Percentiles rank a stretch among this genome's conserved stretches.
Conservation (phyloP, 257 asterid genomes). For the Eustoma russellianum region DNA sequence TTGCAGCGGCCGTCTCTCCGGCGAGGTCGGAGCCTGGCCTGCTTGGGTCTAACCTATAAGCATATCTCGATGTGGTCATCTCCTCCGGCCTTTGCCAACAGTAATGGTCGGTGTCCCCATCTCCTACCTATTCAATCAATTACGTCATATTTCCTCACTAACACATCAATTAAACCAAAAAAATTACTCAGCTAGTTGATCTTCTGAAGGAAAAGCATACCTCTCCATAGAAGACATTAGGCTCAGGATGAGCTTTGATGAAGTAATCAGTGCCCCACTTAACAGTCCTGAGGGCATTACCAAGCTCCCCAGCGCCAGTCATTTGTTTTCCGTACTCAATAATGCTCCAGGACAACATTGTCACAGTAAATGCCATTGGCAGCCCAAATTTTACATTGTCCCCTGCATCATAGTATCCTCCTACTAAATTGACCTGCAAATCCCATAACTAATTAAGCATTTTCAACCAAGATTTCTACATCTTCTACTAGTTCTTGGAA, state of each 20-base stretch:
- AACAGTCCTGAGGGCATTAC: constrained; percentile 71
- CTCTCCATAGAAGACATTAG: constrained; percentile 87
- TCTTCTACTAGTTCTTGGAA: not conserved
- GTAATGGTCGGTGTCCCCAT: constrained; percentile 83
- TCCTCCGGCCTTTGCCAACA: too few species aligned
- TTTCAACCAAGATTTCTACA: too few species aligned
- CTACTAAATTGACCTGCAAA: constrained; percentile 84
- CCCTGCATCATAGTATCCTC: constrained; percentile 99
- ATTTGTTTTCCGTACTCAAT: constrained; percentile 78
- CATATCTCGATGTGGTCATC: constrained; percentile 89
- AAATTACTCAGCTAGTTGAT: too few species aligned
- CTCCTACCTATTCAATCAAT: too few species aligned
- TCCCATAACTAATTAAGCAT: too few species aligned
- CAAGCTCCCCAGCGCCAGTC: constrained; percentile 69
- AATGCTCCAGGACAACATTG: constrained; percentile 78
- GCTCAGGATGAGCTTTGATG: constrained; percentile 89
- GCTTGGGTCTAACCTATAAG: constrained; percentile 61
- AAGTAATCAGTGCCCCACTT: constrained; percentile 98
- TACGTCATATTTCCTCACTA: too few species aligned
- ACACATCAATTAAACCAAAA: too few species aligned
- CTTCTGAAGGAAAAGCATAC: constrained; percentile 16
- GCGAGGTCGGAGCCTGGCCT: constrained; percentile 93
- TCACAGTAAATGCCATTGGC: too few species aligned
- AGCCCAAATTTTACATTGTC: too few species aligned
- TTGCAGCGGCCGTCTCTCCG: constrained; percentile 94